phyloP scores from a whole-genome alignment of 306 rosid species.

The Cyamopsis tetragonoloba region DNA sequence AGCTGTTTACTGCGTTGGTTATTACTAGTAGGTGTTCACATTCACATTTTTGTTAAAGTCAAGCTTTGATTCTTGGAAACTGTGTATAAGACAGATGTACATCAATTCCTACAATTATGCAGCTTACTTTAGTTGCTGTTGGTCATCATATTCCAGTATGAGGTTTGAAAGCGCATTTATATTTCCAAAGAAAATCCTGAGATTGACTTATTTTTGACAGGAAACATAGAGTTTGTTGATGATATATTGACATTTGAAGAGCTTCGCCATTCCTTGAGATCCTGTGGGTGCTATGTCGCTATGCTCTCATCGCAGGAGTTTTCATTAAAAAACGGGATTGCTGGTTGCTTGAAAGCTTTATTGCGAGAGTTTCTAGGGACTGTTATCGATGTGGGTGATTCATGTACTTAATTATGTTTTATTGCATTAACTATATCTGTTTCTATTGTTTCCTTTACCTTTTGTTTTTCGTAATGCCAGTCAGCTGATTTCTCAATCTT shows the following conservation, averaged over 20 bases:
- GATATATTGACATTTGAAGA: slow-evolving; percentile 77
- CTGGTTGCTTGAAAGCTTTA: slow-evolving; percentile 77
- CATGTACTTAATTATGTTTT: slow-evolving; percentile 3
- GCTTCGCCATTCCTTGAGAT: slow-evolving; percentile 68
- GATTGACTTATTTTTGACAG: slow-evolving; percentile 46
- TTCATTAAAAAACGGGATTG: slow-evolving; percentile 72
- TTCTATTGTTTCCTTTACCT: slow-evolving; percentile 7
- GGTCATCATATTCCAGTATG: not conserved
- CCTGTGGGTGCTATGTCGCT: slow-evolving; percentile 82
- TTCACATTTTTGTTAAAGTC: slow-evolving; percentile 10
- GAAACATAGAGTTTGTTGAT: slow-evolving; percentile 88
- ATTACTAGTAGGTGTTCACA: slow-evolving; percentile 55
- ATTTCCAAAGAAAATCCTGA: not conserved
- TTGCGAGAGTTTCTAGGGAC: slow-evolving; percentile 57
- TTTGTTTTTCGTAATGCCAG: slow-evolving; percentile 46
- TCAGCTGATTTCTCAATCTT: slow-evolving; percentile 70
- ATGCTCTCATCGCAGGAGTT: slow-evolving; percentile 69
- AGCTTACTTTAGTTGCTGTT: slow-evolving; percentile 1
- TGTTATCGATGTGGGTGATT: slow-evolving; percentile 56
- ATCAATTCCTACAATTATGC: slow-evolving; percentile 7
- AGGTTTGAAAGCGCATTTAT: not conserved
- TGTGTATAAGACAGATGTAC: not conserved
- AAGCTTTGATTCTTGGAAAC: slow-evolving; percentile 4
- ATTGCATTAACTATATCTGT: slow-evolving; percentile 15
- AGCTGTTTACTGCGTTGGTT: slow-evolving; percentile 66